Evolutionary conservation across 768 basidiomycete genomes (phyloP).

Genomic region (Mycena crocata): DNA sequence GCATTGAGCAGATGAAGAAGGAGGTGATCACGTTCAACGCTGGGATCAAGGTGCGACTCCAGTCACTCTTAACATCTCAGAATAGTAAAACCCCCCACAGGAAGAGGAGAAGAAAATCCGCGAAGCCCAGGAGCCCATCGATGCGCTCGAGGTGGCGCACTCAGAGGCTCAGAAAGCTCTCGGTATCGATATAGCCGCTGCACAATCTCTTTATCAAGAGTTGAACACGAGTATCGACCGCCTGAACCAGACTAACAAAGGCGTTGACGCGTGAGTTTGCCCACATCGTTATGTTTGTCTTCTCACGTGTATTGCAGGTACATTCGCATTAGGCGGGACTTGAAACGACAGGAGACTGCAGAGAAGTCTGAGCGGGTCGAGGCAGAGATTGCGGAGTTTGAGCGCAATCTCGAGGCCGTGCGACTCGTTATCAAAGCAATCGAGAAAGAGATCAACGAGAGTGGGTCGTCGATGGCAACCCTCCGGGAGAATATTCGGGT

Average conservation of each 20-base stretch:
- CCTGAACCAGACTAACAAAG: slow-evolving; percentile 68
- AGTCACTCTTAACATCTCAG: slow-evolving; percentile 9
- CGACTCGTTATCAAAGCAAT: slow-evolving; percentile 64
- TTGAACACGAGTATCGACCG: slow-evolving; percentile 73
- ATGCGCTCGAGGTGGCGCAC: slow-evolving; percentile 68
- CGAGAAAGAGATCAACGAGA: slow-evolving; percentile 83
- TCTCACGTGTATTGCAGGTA: slow-evolving; percentile 63
- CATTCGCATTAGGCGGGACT: slow-evolving; percentile 72
- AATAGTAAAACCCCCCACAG: slow-evolving; percentile 49
- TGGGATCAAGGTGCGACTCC: slow-evolving; percentile 61
- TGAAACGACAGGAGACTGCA: slow-evolving; percentile 69
- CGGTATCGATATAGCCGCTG: slow-evolving; percentile 59
- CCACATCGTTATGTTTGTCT: neutral
- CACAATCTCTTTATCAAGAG: slow-evolving; percentile 70
- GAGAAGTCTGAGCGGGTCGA: slow-evolving; percentile 61
- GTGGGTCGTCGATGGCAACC: slow-evolving; percentile 75
- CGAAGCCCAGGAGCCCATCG: slow-evolving; percentile 74
- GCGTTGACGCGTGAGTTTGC: slow-evolving; percentile 68
- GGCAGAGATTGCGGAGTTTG: slow-evolving; percentile 50
- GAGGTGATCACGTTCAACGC: slow-evolving; percentile 60
- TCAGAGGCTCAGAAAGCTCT: slow-evolving; percentile 62
- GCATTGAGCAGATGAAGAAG: slow-evolving; percentile 66
- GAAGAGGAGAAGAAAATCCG: slow-evolving; percentile 70
- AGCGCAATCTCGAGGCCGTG: slow-evolving; percentile 49
- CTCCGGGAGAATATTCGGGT: slow-evolving; percentile 88